These are phyloP conservation scores for Tylopilus orsonianus DNA, from an alignment of 1,284 basidiomycete species.

Conservation along the genomic window DNA sequence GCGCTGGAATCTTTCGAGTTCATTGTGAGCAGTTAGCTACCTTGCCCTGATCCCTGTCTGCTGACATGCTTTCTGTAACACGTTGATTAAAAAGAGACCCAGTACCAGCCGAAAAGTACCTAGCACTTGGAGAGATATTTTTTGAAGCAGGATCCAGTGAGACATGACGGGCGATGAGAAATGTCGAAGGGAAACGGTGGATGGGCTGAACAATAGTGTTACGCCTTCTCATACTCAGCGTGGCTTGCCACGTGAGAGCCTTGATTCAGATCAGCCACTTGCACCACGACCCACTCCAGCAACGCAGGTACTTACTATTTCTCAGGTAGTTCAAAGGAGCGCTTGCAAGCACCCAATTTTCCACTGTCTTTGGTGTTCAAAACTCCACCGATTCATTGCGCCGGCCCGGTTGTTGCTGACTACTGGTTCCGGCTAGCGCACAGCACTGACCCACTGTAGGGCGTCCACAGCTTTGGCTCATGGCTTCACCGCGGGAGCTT, in stretches of 20 bases:
- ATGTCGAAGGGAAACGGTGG: conserved; percentile 28
- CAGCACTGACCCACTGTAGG: conserved; percentile 1
- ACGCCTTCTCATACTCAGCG: conserved; percentile 34
- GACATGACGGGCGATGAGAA: conserved; percentile 32
- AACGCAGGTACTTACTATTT: not conserved
- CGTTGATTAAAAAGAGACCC: not conserved
- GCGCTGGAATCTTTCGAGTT: conserved; percentile 4
- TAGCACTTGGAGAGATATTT: not conserved
- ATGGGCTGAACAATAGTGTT: conserved; percentile 37
- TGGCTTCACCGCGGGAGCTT: conserved; percentile 18
- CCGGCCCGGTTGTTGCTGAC: not conserved
- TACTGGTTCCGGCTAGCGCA: not conserved
- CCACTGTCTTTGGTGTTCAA: not conserved
- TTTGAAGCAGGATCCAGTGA: conserved; percentile 17
- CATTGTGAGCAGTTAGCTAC: conserved; percentile 21
- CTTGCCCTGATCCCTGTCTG: conserved; percentile 27
- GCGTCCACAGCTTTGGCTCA: conserved; percentile 19
- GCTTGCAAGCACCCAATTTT: not conserved
- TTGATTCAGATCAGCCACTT: conserved; percentile 22
- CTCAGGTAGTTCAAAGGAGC: not conserved
- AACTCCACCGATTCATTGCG: not conserved
- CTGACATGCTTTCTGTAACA: conserved; percentile 1
- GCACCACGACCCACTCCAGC: not conserved
- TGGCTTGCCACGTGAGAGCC: conserved; percentile 33
- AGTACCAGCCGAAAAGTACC: not conserved